Conservation (phyloP, 163 green algal genomes). For the Scenedesmus sp. region DNA sequence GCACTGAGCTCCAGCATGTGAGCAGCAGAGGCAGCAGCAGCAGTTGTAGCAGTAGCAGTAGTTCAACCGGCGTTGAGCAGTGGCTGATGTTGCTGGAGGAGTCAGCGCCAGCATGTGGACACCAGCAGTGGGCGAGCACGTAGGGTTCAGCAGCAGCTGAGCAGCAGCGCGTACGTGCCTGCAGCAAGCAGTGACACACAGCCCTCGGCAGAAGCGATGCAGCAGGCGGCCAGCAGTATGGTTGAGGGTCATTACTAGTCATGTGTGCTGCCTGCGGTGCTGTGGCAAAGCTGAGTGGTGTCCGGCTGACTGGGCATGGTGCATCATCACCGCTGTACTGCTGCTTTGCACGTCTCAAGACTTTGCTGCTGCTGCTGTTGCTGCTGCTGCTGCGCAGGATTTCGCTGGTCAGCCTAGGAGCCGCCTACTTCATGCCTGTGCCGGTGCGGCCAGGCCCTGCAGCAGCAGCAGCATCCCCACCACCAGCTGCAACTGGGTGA, state of each 20-base stretch:
- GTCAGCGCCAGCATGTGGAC: background rate
- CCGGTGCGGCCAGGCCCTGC: background rate
- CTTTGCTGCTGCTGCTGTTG: conserved; percentile 2
- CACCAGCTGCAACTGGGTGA: background rate
- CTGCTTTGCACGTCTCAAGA: too few relatives aligned
- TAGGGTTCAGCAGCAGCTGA: background rate
- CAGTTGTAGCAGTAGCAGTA: too few relatives aligned
- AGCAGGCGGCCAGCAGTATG: background rate
- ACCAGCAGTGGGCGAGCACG: background rate
- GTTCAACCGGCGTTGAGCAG: background rate
- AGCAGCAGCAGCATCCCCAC: background rate
- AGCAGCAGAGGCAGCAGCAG: background rate
- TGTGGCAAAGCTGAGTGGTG: background rate
- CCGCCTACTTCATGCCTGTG: conserved; percentile 15
- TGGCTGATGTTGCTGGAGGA: background rate
- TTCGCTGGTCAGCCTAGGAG: background rate
- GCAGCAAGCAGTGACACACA: background rate
- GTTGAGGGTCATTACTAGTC: too few relatives aligned
- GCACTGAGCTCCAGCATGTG: background rate
- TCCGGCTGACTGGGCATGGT: background rate
- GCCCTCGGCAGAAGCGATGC: background rate
- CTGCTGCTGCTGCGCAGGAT: conserved; percentile 10
- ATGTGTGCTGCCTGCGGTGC: background rate
- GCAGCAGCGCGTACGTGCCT: background rate
- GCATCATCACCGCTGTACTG: background rate